Evolutionary conservation across 1,139 yeast species (phyloP), one percentile per base, ranked within the genome.

Genomic region (Magnusiomyces sp.): DNA sequence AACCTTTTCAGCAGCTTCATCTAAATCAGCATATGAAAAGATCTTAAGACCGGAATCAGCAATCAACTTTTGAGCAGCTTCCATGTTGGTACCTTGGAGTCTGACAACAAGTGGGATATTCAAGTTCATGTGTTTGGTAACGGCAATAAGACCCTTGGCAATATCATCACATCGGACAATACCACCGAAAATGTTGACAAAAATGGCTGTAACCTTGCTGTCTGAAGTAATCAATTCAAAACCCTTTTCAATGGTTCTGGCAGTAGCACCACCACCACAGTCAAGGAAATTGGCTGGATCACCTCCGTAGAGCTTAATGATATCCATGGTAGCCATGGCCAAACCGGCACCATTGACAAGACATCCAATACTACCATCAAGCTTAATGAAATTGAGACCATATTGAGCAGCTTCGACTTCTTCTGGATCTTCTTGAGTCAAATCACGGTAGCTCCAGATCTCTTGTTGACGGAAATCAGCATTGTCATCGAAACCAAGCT

Each of bases 311-410:
- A 94, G 80, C 76, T 94, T 90, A 76, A 92, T 88, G 70, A 94
- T 95, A 72, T 92, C 99, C 97, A 92, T 90, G 60, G 99, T 92
- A 64, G 99, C 98, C 99, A 92, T 92, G 64, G 99, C 99, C 67
- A 92, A 81, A 72, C 99, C 99, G 53, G 99, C 99, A 76, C 99
- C 99, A 71, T 92, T 92, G 68, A 92, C 99, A 59, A 92, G 78
- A 77, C 96, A 92, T 65, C 98, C 99, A 66, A 92, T 90, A 77
- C 88, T 87, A 71, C 98, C 99, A 68, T 92, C 95, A 67, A 92
- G 83, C 76, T 94, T 92, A 76, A 92, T 94, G 71, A 92, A 94
- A 77, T 92, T 92, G 68, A 92, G 80, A 62, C 90, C 95, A 67
- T 82, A 84, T 70, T 86, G 74, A 63, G 94, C 77, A 58, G 98